Conservation (phyloP, 768 basidiomycete species). For the Auricularia cornea region DNA sequence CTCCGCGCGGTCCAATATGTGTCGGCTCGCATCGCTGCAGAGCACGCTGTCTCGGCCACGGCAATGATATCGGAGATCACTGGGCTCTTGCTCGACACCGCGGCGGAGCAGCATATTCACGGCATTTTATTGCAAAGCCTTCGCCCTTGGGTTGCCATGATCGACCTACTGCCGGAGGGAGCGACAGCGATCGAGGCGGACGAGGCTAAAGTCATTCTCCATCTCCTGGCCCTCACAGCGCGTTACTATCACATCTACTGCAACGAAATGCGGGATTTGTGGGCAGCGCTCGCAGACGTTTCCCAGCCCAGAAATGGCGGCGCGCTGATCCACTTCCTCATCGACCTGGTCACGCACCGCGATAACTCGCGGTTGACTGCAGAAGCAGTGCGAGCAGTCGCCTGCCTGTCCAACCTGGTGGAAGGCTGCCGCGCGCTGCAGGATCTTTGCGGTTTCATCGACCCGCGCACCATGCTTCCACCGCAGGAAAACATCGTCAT, state of each 20-base stretch:
- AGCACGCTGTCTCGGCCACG: constrained; percentile 57
- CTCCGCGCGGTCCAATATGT: constrained; percentile 71
- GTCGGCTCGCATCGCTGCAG: constrained; percentile 69
- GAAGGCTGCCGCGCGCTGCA: constrained; percentile 68
- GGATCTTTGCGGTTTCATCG: constrained; percentile 77
- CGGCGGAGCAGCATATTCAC: constrained; percentile 39
- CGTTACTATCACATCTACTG: constrained; percentile 66
- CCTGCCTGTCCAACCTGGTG: constrained; percentile 71
- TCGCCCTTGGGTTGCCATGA: constrained; percentile 75
- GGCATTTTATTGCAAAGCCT: constrained; percentile 61
- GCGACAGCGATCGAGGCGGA: constrained; percentile 46
- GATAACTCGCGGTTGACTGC: constrained; percentile 68
- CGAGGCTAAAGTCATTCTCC: constrained; percentile 60
- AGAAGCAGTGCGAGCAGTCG: constrained; percentile 74
- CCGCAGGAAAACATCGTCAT: constrained; percentile 30
- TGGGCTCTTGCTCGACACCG: constrained; percentile 61
- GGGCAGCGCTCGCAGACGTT: constrained; percentile 68
- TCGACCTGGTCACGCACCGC: constrained; percentile 82
- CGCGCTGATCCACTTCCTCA: constrained; percentile 70
- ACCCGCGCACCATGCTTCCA: constrained; percentile 77
- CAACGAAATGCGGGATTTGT: constrained; percentile 72
- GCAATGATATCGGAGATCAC: constrained; percentile 54
- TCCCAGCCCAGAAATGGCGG: constrained; percentile 68
- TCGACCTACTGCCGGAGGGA: constrained; percentile 60
- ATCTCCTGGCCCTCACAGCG: constrained; percentile 75